A percentile compares a stretch with the other conserved stretches of the same genome.
Conservation (phyloP, 2,329 filamentous ascomycete species). For the Arthrobotrys megalospora region DNA sequence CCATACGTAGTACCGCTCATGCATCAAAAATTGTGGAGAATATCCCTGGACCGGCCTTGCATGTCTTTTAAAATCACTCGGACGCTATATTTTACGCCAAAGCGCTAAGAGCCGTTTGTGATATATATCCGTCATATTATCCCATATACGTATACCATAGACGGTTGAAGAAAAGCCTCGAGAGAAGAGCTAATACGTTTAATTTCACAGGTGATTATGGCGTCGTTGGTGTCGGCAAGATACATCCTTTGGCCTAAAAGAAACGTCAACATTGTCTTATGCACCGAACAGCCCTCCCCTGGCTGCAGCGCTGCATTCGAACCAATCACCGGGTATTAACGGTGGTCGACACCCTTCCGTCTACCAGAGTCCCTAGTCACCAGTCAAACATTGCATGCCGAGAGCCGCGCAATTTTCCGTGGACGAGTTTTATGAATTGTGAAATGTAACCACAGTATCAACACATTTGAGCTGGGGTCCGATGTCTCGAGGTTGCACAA, state of each 20-base stretch:
- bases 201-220: conserved; percentile 16
- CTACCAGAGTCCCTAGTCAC: not conserved
- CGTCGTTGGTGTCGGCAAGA: conserved; percentile 1
- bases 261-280: conserved; percentile 3
- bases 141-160: conserved; percentile 3
- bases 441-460: not conserved
- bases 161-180: not conserved
- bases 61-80: conserved; percentile 28
- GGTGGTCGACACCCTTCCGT: conserved; percentile 11
- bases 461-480: conserved; percentile 2
- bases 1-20: not conserved
- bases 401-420: conserved; percentile 4
- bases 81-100: not conserved
- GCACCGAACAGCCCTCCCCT: conserved; percentile 1
- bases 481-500: conserved; percentile 19
- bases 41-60: conserved; percentile 9
- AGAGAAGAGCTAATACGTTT: not conserved
- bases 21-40: conserved; percentile 11
- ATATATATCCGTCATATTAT: conserved; percentile 22
- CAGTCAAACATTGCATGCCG: conserved; percentile 9
- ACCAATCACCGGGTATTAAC: conserved; percentile 30
- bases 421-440: not conserved
- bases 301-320: not conserved
- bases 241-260: not conserved
- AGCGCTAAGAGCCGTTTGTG: conserved; percentile 9